These are phyloP conservation scores for Tulasnella sp. DNA, from an alignment of 768 basidiomycete species.

Conservation along the genomic window DNA sequence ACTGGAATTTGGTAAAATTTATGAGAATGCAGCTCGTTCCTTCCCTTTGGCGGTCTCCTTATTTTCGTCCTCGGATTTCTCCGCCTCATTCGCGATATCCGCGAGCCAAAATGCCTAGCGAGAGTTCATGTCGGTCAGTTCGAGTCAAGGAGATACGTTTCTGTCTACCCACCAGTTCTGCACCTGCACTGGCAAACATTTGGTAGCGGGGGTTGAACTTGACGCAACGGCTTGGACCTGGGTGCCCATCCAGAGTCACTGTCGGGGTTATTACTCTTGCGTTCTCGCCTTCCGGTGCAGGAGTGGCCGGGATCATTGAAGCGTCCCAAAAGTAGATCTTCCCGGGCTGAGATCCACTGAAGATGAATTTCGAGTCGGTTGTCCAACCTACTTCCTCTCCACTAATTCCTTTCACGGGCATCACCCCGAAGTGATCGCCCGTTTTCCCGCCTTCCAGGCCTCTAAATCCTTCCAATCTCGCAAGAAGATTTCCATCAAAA, in stretches of 20 bases:
- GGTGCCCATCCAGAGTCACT: conserved; percentile 66
- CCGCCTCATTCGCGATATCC: conserved; percentile 61
- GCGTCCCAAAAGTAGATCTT: conserved; percentile 85
- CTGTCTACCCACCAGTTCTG: conserved; percentile 63
- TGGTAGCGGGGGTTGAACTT: conserved; percentile 83
- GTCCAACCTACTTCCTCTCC: conserved; percentile 95
- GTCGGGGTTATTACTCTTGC: conserved; percentile 53
- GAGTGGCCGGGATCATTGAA: conserved; percentile 34
- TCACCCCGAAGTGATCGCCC: conserved; percentile 47
- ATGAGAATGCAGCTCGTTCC: conserved; percentile 41
- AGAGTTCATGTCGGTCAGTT: conserved; percentile 15
- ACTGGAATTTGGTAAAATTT: neutral
- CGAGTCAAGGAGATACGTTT: conserved; percentile 22
- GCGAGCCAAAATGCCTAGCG: conserved; percentile 55
- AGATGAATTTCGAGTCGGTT: conserved; percentile 85
- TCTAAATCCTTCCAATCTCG: conserved; percentile 77
- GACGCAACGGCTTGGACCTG: conserved; percentile 79
- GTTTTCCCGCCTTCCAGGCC: conserved; percentile 69
- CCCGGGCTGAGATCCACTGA: conserved; percentile 83
- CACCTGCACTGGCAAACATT: conserved; percentile 83
- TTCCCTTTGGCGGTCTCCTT: conserved; percentile 34
- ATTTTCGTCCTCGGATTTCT: conserved; percentile 66
- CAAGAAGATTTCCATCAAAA: conserved; percentile 77
- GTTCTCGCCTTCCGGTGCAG: conserved; percentile 41
- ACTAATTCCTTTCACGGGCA: conserved; percentile 72